Evolutionary conservation across 306 rosid genomes (phyloP), one percentile per base, ranked within the genome.

Genomic region (Chamaecrista fasciculata): DNA sequence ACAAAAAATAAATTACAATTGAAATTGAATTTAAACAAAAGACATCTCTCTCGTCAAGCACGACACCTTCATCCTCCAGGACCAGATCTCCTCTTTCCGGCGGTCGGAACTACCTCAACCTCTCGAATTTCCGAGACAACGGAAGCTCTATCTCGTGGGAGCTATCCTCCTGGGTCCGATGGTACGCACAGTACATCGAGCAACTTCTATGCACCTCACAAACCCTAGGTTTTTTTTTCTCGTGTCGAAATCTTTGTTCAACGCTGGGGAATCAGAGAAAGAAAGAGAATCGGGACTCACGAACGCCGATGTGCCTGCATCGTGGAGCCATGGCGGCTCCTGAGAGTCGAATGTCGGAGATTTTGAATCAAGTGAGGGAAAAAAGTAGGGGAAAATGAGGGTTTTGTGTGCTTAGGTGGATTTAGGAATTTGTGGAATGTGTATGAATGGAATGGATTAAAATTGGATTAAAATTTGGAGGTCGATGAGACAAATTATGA

Each of bases 61-160:
- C 69, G 98, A 97, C 11, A 60, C 76, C 76, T 93, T 93, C 86
- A 93, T 93, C 31, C 89, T 93, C 21, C 97, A 79, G 48, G 98
- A 93, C 67, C 98, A 93, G 76, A 90, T 93, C 70, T 84, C 97
- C 14, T 84, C 90, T 0, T 86, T 72, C 67, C 11, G 97, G 97
- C 14, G 98, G 98, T 28, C 75, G 98, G 65, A 93, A 93, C 79
- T 88, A 90, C 87, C 98, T 93, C 3, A 90, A 90, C 19, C 96
- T 93, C 68, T 90, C 98, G n/a, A 78, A 86, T 60, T 93, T 93
- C 74, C 86, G 97, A 0, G 93, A 83, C 73, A 64, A 14, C 36
- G 73, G 77, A 6, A 66, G 60, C 42, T 84, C 86, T 8, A 16
- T 73, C 0, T 56, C 87, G 0, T 93, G 97, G 98, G 84, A 88